Percentiles rank a stretch among this genome's conserved stretches.
These are phyloP conservation scores for Phialophora expanda DNA, from an alignment of 2,329 filamentous ascomycete genomes.

Conservation along the genomic window DNA sequence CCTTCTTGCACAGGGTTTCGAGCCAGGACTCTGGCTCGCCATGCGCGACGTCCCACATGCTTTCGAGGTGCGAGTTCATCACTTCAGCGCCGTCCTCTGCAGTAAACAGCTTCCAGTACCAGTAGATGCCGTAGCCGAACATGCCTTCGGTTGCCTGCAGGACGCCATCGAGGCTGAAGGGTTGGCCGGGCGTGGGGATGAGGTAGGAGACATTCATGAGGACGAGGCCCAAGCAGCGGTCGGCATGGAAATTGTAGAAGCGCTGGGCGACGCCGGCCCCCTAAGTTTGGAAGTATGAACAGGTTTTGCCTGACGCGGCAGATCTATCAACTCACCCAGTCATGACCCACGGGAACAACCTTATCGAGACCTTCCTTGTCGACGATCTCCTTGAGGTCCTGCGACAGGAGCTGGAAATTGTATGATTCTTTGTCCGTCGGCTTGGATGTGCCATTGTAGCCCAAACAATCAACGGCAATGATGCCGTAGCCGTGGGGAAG, in stretches of 20 bases:
- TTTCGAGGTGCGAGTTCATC: slow-evolving; percentile 48
- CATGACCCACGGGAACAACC: slow-evolving; percentile 55
- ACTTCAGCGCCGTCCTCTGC: slow-evolving; percentile 48
- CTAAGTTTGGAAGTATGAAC: slow-evolving; percentile 38
- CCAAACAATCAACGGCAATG: slow-evolving; percentile 49
- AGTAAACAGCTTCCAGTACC: slow-evolving; percentile 57
- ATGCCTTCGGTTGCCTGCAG: slow-evolving; percentile 43
- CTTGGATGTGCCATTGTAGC: slow-evolving; percentile 50
- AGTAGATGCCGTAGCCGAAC: slow-evolving; percentile 48
- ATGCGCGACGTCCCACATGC: slow-evolving; percentile 46
- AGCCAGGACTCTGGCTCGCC: slow-evolving; percentile 43
- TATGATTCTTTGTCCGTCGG: slow-evolving; percentile 49
- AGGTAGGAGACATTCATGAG: slow-evolving; percentile 53
- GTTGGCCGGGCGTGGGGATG: slow-evolving; percentile 39
- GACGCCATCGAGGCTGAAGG: slow-evolving; percentile 47
- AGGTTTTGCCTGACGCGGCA: background rate
- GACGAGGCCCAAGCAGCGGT: slow-evolving; percentile 50
- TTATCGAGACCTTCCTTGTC: slow-evolving; percentile 46
- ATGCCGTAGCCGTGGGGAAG: slow-evolving; percentile 49
- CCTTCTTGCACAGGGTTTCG: slow-evolving; percentile 46
- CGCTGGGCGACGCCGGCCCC: slow-evolving; percentile 51
- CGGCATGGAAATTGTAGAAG: slow-evolving; percentile 51
- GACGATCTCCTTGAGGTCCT: slow-evolving; percentile 51
- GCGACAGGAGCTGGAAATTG: slow-evolving; percentile 44
- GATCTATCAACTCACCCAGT: slow-evolving; percentile 43